These are phyloP conservation scores for Emericellopsis atlantica DNA, from an alignment of 2,329 filamentous ascomycete genomes.

Conservation along the genomic window DNA sequence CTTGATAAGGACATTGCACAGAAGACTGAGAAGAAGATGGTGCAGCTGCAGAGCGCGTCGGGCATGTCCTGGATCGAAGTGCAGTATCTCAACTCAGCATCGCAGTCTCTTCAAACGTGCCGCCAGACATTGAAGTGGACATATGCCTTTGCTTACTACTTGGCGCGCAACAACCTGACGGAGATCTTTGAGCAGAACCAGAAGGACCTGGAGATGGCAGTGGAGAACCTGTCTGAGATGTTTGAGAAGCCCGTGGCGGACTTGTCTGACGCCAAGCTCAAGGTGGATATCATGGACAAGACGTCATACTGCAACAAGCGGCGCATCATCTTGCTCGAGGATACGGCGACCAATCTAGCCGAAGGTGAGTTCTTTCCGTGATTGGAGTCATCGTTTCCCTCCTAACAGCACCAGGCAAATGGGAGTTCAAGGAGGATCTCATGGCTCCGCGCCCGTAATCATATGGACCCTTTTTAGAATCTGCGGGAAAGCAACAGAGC, in stretches of 20 bases:
- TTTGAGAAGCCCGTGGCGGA: conserved; percentile 95
- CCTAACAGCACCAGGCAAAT: conserved; percentile 1
- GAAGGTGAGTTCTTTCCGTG: conserved; percentile 42
- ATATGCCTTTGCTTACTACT: conserved; percentile 95
- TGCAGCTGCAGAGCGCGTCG: conserved; percentile 81
- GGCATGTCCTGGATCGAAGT: conserved; percentile 99
- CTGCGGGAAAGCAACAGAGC: background rate
- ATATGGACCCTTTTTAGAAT: too few relatives aligned
- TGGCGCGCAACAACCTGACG: conserved; percentile 89
- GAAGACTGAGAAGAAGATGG: conserved; percentile 99
- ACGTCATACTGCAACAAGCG: conserved; percentile 93
- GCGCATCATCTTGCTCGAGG: conserved; percentile 76
- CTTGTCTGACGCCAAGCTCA: conserved; percentile 74
- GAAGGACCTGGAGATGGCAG: conserved; percentile 93
- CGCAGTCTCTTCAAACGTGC: conserved; percentile 86
- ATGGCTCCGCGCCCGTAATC: background rate
- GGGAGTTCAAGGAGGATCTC: conserved; percentile 1
- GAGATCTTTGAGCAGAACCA: conserved; percentile 99
- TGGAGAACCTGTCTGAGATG: conserved; percentile 96
- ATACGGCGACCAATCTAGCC: conserved; percentile 86
- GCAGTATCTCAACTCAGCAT: conserved; percentile 88
- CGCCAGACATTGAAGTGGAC: conserved; percentile 99
- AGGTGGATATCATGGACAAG: conserved; percentile 98
- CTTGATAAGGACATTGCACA: conserved; percentile 91
- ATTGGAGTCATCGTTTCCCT: background rate